Evolutionary conservation across 2,329 filamentous ascomycete genomes (phyloP).

Genomic region (Epichloe coenophiala): DNA sequence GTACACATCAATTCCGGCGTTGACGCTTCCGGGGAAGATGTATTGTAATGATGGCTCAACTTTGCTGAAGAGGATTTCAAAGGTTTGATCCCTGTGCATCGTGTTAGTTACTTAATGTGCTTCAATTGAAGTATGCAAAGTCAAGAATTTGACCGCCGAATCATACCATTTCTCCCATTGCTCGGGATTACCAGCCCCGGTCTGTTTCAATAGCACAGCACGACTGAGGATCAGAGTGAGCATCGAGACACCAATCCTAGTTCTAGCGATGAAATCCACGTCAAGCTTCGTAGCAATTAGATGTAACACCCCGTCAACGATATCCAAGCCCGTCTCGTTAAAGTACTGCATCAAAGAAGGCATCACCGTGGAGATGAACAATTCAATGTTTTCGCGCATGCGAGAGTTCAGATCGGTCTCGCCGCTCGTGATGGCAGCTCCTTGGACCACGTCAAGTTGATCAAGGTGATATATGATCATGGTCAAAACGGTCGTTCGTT

Average conservation of each 20-base stretch:
- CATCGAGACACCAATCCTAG: conserved; percentile 77
- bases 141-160: neutral
- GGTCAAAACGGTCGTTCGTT: conserved; percentile 87
- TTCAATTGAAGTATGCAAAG: neutral
- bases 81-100: conserved; percentile 52
- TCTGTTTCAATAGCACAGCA: conserved; percentile 84
- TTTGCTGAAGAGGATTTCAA: conserved; percentile 75
- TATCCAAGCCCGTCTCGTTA: conserved; percentile 78
- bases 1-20: conserved; percentile 83
- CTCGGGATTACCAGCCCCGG: conserved; percentile 52
- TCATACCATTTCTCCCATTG: conserved; percentile 70
- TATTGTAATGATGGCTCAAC: conserved; percentile 72
- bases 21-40: conserved; percentile 86
- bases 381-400: conserved; percentile 81
- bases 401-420: conserved; percentile 59
- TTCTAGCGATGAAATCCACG: conserved; percentile 70
- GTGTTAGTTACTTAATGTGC: conserved; percentile 16
- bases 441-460: conserved; percentile 75
- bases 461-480: conserved; percentile 94
- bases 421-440: conserved; percentile 60
- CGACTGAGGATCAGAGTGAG: conserved; percentile 90
- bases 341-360: conserved; percentile 81
- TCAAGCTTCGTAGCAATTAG: conserved; percentile 75
- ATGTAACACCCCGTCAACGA: conserved; percentile 80
- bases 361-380: conserved; percentile 81